phyloP scores from a whole-genome alignment of 768 basidiomycete species.

The Pulveroboletus sp. region DNA sequence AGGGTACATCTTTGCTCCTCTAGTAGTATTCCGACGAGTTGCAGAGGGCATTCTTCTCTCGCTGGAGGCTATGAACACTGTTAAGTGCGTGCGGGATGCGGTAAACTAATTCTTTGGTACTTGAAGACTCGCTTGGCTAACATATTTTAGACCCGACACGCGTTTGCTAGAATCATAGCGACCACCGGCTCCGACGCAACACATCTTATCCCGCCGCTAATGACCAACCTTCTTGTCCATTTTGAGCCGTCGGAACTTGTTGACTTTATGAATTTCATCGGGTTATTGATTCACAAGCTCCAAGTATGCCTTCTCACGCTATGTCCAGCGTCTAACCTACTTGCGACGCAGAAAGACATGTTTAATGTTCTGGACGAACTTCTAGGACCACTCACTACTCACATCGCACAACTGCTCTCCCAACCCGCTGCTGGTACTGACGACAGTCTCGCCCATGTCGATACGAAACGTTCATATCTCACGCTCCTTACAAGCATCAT shows the following conservation, averaged over 20 bases:
- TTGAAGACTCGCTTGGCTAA: constrained; percentile 5
- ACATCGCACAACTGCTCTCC: constrained; percentile 77
- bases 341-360: constrained; percentile 63
- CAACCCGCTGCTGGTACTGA: constrained; percentile 86
- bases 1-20: constrained; percentile 65
- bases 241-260: constrained; percentile 91
- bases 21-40: constrained; percentile 80
- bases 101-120: constrained; percentile 44
- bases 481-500: constrained; percentile 78
- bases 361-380: constrained; percentile 88
- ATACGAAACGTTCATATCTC: constrained; percentile 89
- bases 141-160: constrained; percentile 72
- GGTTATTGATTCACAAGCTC: constrained; percentile 84
- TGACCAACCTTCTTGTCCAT: constrained; percentile 86
- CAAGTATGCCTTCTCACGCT: constrained; percentile 51
- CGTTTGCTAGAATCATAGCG: constrained; percentile 90
- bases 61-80: constrained; percentile 82
- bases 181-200: constrained; percentile 86
- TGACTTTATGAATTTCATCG: constrained; percentile 96
- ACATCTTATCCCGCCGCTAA: constrained; percentile 83
- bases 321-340: background rate
- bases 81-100: constrained; percentile 88
- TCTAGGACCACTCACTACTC: constrained; percentile 79
- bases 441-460: constrained; percentile 71
- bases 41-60: constrained; percentile 86